phyloP scores from a whole-genome alignment of 805 yeast genomes.

The Pichia scutulata region DNA sequence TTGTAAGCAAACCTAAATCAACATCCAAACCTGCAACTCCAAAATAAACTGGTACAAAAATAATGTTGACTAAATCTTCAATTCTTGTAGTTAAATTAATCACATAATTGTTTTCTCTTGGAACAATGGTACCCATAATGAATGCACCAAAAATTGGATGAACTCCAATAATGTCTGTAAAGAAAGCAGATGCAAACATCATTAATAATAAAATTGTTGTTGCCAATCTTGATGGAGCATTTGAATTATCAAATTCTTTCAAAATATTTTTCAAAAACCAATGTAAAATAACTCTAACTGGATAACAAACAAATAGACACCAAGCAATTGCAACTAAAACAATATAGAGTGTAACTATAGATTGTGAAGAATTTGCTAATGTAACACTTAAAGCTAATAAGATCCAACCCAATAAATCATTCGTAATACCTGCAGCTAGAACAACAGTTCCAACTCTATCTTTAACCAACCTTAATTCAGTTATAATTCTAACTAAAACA shows the following conservation, averaged over 20 bases:
- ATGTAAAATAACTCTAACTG: constrained; percentile 43
- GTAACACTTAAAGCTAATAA: constrained; percentile 69
- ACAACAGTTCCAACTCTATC: constrained; percentile 68
- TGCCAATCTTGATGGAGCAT: constrained; percentile 56
- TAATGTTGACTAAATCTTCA: constrained; percentile 67
- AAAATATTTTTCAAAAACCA: constrained; percentile 38
- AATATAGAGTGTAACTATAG: constrained; percentile 63
- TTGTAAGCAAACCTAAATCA: constrained; percentile 53
- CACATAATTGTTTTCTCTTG: constrained; percentile 69
- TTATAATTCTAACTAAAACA: constrained; percentile 68
- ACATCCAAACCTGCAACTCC: constrained; percentile 72
- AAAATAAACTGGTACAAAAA: constrained; percentile 71
- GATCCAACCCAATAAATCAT: constrained; percentile 78
- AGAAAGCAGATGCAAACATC: constrained; percentile 63
- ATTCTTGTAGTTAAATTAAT: constrained; percentile 62
- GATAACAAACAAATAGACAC: constrained; percentile 53
- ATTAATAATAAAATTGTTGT: constrained; percentile 47
- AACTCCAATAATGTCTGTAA: constrained; percentile 77
- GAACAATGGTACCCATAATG: constrained; percentile 66
- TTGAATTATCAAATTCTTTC: constrained; percentile 37
- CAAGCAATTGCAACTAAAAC: constrained; percentile 60
- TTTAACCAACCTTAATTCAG: constrained; percentile 61
- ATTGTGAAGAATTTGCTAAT: constrained; percentile 63
- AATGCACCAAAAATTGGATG: constrained; percentile 86
- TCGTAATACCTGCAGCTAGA: constrained; percentile 76